A percentile compares a stretch with the other conserved stretches of the same genome.
These are phyloP conservation scores for Jaltomata sinuosa DNA, from an alignment of 257 asterid genomes.

Conservation along the genomic window DNA sequence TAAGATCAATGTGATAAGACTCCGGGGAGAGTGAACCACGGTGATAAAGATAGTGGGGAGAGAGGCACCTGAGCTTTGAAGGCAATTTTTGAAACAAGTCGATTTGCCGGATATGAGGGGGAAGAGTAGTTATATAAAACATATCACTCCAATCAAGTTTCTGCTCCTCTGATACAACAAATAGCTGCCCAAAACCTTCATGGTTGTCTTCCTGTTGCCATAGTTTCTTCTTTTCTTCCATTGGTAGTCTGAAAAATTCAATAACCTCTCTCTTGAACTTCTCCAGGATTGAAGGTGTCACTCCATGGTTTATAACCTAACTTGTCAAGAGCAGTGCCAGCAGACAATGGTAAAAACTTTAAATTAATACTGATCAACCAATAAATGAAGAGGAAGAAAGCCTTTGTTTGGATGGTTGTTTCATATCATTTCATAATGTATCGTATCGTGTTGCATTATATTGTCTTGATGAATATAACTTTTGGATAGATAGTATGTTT, in stretches of 20 bases:
- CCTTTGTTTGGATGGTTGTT: too few relatives aligned
- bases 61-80: slow-evolving; percentile 24
- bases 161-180: slow-evolving; percentile 46
- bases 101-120: slow-evolving; percentile 15
- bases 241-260: slow-evolving; percentile 23
- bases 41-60: background rate
- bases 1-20: background rate
- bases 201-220: slow-evolving; percentile 40
- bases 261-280: slow-evolving; percentile 21
- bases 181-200: slow-evolving; percentile 49
- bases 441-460: too few relatives aligned
- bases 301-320: slow-evolving; percentile 41
- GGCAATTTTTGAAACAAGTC: slow-evolving; percentile 30
- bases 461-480: too few relatives aligned
- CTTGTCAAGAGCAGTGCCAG: background rate
- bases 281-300: slow-evolving; percentile 25
- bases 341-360: background rate
- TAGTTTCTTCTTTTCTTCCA: slow-evolving; percentile 31
- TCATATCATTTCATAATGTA: too few relatives aligned
- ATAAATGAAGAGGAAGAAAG: background rate
- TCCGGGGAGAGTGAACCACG: background rate
- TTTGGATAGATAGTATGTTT: too few relatives aligned
- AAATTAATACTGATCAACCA: background rate
- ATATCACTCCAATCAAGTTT: slow-evolving; percentile 60
- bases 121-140: slow-evolving; percentile 38